Base-by-base conservation (phyloP, 106 monocot genomes). In the Dioscorea zingiberensis region DNA sequence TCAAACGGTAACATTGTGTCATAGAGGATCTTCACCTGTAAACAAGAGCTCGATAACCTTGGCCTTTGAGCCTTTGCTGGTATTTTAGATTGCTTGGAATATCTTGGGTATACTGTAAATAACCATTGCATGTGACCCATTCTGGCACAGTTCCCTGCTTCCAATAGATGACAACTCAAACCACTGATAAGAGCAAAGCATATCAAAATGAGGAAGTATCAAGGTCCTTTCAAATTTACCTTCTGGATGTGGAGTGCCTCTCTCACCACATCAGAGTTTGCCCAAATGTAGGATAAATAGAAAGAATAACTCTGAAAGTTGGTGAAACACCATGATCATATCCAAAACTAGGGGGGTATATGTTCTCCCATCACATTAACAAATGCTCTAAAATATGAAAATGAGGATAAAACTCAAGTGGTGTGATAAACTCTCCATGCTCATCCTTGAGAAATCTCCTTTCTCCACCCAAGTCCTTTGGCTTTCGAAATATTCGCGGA, bases 41-140 rank as follows among this genome's bases (percentile, higher is more conserved):
- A 11, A 83, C 73, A 2, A 87, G 63, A 27, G 74, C 80, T 49
- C 83, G 76, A 22, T 83, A 87, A 13, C 86, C 86, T 64, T 60
- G 63, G 18, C 17, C 58, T 15, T 69, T 73, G 25, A 87, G 27
- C 28, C 64, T 73, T 3, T n/a, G 54, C 23, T 87, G 82, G 63
- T 87, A 79, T 30, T 67, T 67, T 27, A n/a, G n/a, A n/a, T n/a
- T n/a, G n/a, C n/a, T n/a, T n/a, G n/a, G n/a, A n/a, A n/a, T n/a
- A n/a, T n/a, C n/a, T n/a, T n/a, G n/a, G n/a, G n/a, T n/a, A n/a
- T n/a, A n/a, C n/a, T n/a, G n/a, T n/a, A n/a, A n/a, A n/a, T n/a
- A n/a, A n/a, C n/a, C n/a, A n/a, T n/a, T n/a, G n/a, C n/a, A n/a
- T n/a, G n/a, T n/a, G n/a, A n/a, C n/a, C n/a, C n/a, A n/a, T n/a